Conservation (phyloP, 169 alveolate species). For the Ichthyophthirius multifiliis region DNA sequence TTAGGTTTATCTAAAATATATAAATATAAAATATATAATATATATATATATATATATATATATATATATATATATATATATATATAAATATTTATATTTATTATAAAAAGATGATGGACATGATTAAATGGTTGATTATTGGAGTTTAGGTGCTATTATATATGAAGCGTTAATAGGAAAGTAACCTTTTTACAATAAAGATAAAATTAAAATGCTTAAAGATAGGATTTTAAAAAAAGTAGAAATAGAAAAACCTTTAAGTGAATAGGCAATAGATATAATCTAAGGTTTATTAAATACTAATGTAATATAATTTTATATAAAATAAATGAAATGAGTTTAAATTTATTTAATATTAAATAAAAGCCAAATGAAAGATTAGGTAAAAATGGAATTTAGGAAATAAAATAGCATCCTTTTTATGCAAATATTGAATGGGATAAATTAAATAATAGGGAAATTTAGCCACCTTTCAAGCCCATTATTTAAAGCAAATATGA, state of each 20-base stretch:
- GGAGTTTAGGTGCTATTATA: slow-evolving; percentile 68
- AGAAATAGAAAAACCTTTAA: slow-evolving; percentile 37
- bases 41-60: not conserved
- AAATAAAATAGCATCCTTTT: slow-evolving; percentile 76
- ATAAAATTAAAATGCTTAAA: slow-evolving; percentile 37
- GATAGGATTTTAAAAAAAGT: slow-evolving; percentile 43
- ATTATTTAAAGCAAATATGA: slow-evolving; percentile 32
- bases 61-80: too few relatives aligned
- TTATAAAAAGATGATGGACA: slow-evolving; percentile 28
- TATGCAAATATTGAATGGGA: slow-evolving; percentile 75
- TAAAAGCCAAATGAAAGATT: slow-evolving; percentile 41
- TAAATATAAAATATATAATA: not conserved
- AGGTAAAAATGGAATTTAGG: slow-evolving; percentile 26
- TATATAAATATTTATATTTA: not conserved
- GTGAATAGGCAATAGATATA: slow-evolving; percentile 18
- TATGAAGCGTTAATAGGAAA: slow-evolving; percentile 64
- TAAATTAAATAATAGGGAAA: slow-evolving; percentile 30
- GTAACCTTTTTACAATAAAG: slow-evolving; percentile 56
- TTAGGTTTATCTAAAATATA: slow-evolving; percentile 30
- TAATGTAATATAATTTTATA: slow-evolving; percentile 30
- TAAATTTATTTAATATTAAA: not conserved
- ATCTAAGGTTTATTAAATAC: slow-evolving; percentile 23
- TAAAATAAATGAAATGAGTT: not conserved
- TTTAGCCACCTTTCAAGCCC: slow-evolving; percentile 66
- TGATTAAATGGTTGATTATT: slow-evolving; percentile 60